Evolutionary conservation across 495 filamentous ascomycete genomes (phyloP).

Genomic region (Xylaria telfairii): DNA sequence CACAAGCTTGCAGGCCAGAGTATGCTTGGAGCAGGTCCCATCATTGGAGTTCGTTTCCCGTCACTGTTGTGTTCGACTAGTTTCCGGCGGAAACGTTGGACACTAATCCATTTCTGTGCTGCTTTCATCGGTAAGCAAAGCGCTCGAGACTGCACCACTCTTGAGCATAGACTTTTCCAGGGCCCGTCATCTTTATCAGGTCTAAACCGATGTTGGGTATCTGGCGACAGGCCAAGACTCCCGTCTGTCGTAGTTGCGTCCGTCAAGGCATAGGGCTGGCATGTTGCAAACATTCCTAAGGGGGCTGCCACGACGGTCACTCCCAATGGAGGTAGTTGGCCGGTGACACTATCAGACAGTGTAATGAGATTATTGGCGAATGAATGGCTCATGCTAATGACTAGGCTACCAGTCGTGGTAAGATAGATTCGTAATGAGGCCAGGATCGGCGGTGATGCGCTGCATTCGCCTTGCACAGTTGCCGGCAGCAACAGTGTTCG

Average conservation of each 20-base stretch:
- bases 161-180: slow-evolving; percentile 50
- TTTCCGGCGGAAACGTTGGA: slow-evolving; percentile 42
- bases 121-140: slow-evolving; percentile 42
- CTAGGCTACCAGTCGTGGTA: slow-evolving; percentile 54
- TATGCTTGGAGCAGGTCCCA: slow-evolving; percentile 41
- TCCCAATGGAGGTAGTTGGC: slow-evolving; percentile 42
- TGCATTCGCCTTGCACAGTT: slow-evolving; percentile 32
- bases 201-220: slow-evolving; percentile 48
- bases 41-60: slow-evolving; percentile 48
- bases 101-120: slow-evolving; percentile 33
- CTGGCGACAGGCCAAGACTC: slow-evolving; percentile 52
- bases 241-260: slow-evolving; percentile 33
- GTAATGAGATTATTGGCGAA: slow-evolving; percentile 46
- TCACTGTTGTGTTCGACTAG: slow-evolving; percentile 49
- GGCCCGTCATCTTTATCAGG: slow-evolving; percentile 46
- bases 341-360: slow-evolving; percentile 44
- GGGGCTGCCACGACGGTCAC: slow-evolving; percentile 52
- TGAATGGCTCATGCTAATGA: slow-evolving; percentile 51
- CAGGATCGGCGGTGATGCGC: slow-evolving; percentile 39
- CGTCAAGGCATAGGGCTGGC: slow-evolving; percentile 37
- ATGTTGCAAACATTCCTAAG: slow-evolving; percentile 52
- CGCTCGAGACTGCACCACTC: slow-evolving; percentile 49
- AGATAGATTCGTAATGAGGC: slow-evolving; percentile 55
- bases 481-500: slow-evolving; percentile 48
- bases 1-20: slow-evolving; percentile 59